A percentile compares a stretch with the other conserved stretches of the same genome.
Evolutionary conservation across 108 stramenopile species (phyloP).

Genomic region (Hondaea fermentalgiana): DNA sequence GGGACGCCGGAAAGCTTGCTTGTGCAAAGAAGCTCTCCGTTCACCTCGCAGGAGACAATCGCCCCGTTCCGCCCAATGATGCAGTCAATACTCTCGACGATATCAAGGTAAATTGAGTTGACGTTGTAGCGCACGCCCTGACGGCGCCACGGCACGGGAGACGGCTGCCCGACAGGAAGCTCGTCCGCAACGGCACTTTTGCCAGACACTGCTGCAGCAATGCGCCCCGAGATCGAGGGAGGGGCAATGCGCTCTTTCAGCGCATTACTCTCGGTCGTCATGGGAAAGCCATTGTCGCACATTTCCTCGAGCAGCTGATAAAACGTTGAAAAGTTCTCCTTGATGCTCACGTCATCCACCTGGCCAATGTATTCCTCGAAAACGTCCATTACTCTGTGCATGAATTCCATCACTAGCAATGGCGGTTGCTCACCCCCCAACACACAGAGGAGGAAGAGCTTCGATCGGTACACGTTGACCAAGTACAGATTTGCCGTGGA

Average conservation of each 20-base stretch:
- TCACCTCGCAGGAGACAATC: conserved; percentile 79
- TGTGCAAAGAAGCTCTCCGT: conserved; percentile 76
- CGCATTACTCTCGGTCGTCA: conserved; percentile 97
- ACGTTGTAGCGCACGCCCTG: conserved; percentile 77
- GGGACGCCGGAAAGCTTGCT: conserved; percentile 85
- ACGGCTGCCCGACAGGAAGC: conserved; percentile 77
- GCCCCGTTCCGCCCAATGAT: conserved; percentile 71
- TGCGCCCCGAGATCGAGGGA: conserved; percentile 11
- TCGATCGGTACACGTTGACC: conserved; percentile 62
- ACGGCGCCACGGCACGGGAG: conserved; percentile 95
- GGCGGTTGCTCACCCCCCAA: conserved; percentile 74
- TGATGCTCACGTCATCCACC: conserved; percentile 83
- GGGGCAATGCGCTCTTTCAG: conserved; percentile 88
- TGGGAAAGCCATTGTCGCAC: conserved; percentile 92
- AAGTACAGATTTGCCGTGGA: conserved; percentile 33
- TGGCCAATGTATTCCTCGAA: conserved; percentile 90
- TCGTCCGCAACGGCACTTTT: conserved; percentile 48
- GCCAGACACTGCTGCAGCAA: conserved; percentile 29
- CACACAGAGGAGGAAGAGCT: conserved; percentile 79
- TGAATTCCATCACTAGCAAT: conserved; percentile 82
- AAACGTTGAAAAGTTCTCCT: conserved; percentile 89
- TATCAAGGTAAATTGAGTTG: conserved; percentile 96
- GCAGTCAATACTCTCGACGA: conserved; percentile 83
- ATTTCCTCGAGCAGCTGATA: conserved; percentile 96
- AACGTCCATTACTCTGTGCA: conserved; percentile 85